Evolutionary conservation across 225 moss, liverwort and hornwort species (phyloP).

Genomic region (Pseudoscleropodium purum): DNA sequence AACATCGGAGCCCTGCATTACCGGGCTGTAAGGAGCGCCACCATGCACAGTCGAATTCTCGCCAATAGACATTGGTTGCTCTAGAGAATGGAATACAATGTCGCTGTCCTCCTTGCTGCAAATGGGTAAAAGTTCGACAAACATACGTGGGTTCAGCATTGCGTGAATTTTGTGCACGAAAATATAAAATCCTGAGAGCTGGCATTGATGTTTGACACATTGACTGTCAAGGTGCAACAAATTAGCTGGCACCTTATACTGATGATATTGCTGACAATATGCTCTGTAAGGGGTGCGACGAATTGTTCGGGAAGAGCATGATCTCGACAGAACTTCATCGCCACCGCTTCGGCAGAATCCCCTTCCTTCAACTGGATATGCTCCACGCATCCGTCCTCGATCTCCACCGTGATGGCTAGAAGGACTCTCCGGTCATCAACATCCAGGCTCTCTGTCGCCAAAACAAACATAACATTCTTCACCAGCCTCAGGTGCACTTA

Average conservation of each 20-base stretch:
- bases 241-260: conserved; percentile 42
- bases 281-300: conserved; percentile 81
- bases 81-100: conserved; percentile 37
- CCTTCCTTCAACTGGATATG: conserved; percentile 93
- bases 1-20: conserved; percentile 11
- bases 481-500: neutral
- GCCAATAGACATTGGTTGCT: conserved; percentile 22
- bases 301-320: conserved; percentile 82
- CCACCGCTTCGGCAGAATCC: conserved; percentile 79
- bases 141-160: neutral
- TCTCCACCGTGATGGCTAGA: conserved; percentile 87
- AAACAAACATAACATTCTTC: neutral
- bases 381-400: conserved; percentile 91
- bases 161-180: neutral
- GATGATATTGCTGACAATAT: conserved; percentile 87
- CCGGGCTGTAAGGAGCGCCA: conserved; percentile 12
- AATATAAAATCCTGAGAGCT: neutral
- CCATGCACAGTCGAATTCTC: conserved; percentile 27
- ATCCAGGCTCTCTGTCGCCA: conserved; percentile 32
- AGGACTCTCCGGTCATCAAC: conserved; percentile 60
- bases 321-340: conserved; percentile 72
- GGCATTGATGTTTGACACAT: neutral
- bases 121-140: neutral
- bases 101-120: conserved; percentile 68
- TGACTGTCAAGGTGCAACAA: neutral